These are phyloP conservation scores for Wickerhamomyces sp. DNA, from an alignment of 1,139 yeast species.

Conservation along the genomic window DNA sequence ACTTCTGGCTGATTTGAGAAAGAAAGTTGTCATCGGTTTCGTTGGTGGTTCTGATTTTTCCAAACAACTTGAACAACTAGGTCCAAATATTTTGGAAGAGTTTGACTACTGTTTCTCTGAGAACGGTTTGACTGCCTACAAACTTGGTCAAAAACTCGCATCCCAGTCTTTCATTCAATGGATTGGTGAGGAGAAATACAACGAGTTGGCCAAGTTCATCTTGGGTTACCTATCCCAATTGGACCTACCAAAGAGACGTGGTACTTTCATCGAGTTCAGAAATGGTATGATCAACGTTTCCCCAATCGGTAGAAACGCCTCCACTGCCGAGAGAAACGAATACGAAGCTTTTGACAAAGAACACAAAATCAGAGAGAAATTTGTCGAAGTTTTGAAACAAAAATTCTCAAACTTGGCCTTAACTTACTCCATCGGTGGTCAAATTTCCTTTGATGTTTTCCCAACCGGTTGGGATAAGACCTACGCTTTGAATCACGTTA, in stretches of 20 bases:
- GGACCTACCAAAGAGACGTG: conserved; percentile 92
- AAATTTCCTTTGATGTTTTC: conserved; percentile 97
- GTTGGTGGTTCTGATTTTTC: conserved; percentile 97
- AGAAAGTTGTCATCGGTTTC: conserved; percentile 91
- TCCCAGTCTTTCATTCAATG: conserved; percentile 91
- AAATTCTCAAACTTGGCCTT: conserved; percentile 78
- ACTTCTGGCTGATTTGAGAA: conserved; percentile 67
- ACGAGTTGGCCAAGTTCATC: conserved; percentile 78
- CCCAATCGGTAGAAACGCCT: conserved; percentile 97
- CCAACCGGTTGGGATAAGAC: conserved; percentile 99
- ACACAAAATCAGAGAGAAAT: conserved; percentile 71
- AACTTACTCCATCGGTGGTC: conserved; percentile 98
- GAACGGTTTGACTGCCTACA: conserved; percentile 97
- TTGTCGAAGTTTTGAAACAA: conserved; percentile 79
- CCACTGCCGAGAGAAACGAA: conserved; percentile 88
- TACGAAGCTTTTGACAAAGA: conserved; percentile 78
- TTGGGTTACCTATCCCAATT: conserved; percentile 77
- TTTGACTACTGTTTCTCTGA: conserved; percentile 97
- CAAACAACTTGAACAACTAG: conserved; percentile 95
- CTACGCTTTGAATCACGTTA: conserved; percentile 91
- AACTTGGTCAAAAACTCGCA: conserved; percentile 79
- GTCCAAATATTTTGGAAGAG: conserved; percentile 65
- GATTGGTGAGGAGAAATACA: conserved; percentile 95
- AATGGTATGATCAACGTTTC: conserved; percentile 98
- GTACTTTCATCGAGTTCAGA: conserved; percentile 97